Conservation (phyloP, 495 filamentous ascomycete species). For the Penicillium mononematosum region DNA sequence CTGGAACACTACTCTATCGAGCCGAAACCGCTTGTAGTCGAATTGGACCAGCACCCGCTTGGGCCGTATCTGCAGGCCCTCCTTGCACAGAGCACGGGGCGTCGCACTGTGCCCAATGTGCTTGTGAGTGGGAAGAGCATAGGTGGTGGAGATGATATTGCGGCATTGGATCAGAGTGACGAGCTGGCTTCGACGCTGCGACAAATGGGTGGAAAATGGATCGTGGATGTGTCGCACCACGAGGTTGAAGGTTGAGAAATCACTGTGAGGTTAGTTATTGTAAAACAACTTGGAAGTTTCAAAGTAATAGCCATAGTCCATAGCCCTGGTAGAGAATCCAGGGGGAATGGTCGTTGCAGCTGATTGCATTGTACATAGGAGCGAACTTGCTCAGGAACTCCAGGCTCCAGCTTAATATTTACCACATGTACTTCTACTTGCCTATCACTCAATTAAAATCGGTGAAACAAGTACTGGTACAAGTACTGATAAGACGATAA, state of each 20-base stretch:
- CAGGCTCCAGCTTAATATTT: conserved; percentile 1
- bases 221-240: conserved; percentile 49
- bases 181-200: conserved; percentile 69
- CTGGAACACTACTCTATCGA: conserved; percentile 78
- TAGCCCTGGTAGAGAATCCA: not conserved
- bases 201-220: conserved; percentile 67
- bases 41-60: conserved; percentile 79
- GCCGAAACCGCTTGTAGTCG: conserved; percentile 82
- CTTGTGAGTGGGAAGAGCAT: conserved; percentile 85
- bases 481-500: conserved; percentile 10
- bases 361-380: conserved; percentile 10
- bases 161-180: conserved; percentile 65
- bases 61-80: conserved; percentile 67
- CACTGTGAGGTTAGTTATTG: conserved; percentile 9
- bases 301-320: not conserved
- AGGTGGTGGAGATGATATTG: conserved; percentile 86
- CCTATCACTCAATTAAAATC: not conserved
- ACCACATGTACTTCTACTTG: conserved; percentile 6
- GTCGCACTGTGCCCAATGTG: conserved; percentile 88
- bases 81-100: conserved; percentile 69
- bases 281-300: not conserved
- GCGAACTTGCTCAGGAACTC: conserved; percentile 1
- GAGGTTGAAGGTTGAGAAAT: conserved; percentile 14
- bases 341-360: conserved; percentile 2
- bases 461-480: not conserved